These are phyloP conservation scores for Nakaseomyces glabratus DNA, from an alignment of 1,139 yeast species.

Conservation along the genomic window DNA sequence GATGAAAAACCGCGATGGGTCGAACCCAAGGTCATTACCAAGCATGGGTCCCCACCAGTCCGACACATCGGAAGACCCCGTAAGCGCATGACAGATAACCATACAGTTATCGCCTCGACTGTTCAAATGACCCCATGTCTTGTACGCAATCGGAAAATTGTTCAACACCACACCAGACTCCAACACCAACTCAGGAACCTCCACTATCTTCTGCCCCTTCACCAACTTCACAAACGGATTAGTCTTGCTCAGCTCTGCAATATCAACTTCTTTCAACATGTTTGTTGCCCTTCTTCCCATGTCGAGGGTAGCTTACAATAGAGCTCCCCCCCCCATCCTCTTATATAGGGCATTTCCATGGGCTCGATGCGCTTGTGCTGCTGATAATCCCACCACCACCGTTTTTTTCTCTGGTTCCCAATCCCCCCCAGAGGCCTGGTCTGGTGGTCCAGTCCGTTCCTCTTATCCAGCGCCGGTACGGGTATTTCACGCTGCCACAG, in stretches of 20 bases:
- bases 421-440: too few relatives aligned
- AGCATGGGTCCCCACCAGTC: conserved; percentile 99
- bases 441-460: too few relatives aligned
- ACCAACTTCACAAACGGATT: conserved; percentile 73
- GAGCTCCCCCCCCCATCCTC: conserved; percentile 1
- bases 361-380: too few relatives aligned
- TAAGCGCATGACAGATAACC: conserved; percentile 87
- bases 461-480: too few relatives aligned
- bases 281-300: conserved; percentile 9
- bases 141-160: conserved; percentile 86
- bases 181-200: conserved; percentile 63
- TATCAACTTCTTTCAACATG: conserved; percentile 22
- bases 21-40: conserved; percentile 82
- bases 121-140: conserved; percentile 86
- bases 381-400: too few relatives aligned
- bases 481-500: too few relatives aligned
- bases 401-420: too few relatives aligned
- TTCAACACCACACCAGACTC: conserved; percentile 74
- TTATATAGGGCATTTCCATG: too few relatives aligned
- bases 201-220: conserved; percentile 69
- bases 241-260: conserved; percentile 15
- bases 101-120: conserved; percentile 60
- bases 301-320: conserved; percentile 9
- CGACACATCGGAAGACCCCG: conserved; percentile 89
- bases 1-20: conserved; percentile 76